Evolutionary conservation across 2,329 filamentous ascomycete genomes (phyloP), one percentile per base, ranked within the genome.

Genomic region (Bipolaris oryzae): DNA sequence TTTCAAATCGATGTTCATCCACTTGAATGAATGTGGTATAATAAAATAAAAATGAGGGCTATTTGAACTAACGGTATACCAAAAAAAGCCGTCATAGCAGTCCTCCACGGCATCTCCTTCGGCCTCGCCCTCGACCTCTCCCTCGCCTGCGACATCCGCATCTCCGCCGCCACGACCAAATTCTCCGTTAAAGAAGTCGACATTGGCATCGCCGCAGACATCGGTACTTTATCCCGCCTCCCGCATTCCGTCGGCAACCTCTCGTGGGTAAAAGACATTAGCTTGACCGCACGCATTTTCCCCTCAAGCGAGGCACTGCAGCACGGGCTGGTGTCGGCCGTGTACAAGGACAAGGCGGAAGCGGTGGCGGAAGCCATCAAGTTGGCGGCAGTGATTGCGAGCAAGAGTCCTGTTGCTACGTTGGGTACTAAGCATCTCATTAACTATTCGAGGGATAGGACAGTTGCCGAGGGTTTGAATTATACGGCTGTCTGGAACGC

Each of bases 401-500:
- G 75, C 16, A 97, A 97, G 84, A 95, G 90, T 70, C 94, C 94
- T 0, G 87, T 98, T 20, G 92, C 92, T 1, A 90, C 94, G 62
- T 86, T 92, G 79, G 89, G 90, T 5, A 96, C 92, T 7, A 96
- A 96, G 80, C 90, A 95, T 78, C 77, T 96, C 60, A 73, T 96
- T 71, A 92, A 95, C 76, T 91, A 89, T 71, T 89, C 88, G 33
- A 84, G 91, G 67, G 93, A 96, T 75, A 86, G 92, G 74, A 82
- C 83, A 2, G 86, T 96, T 25, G 85, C 84, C 43, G 92, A 96
- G 66, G 91, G 87, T 44, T 78, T 98, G 74, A 85, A 86, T 55
- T 97, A 96, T 76, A 96, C 93, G 3, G 84, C 86, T 10, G 83
- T 95, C 1, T 97, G 93, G 94, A 98, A 98, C 72, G 85, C 87